Evolutionary conservation across 139 green algal genomes (phyloP).

Genomic region (Micromonas commoda): DNA sequence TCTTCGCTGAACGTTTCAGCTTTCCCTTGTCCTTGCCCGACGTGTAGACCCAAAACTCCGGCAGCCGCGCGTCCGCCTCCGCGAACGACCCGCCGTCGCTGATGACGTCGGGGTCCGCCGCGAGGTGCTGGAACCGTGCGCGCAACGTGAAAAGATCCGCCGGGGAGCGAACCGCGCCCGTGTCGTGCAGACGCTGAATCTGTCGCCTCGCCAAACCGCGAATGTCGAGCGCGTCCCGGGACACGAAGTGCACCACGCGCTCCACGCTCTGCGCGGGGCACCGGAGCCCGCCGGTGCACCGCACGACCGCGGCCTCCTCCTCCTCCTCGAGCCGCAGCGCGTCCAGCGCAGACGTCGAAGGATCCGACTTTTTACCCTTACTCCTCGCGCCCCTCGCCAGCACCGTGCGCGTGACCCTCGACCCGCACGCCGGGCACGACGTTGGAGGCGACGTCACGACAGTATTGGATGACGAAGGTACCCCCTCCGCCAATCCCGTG

Average conservation of each 20-base stretch:
- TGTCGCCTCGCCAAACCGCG: background rate
- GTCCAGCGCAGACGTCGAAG: too few species aligned
- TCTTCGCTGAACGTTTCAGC: background rate
- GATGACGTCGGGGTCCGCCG: background rate
- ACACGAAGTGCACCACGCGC: conserved; percentile 6
- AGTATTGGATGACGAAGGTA: background rate
- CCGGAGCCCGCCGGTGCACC: conserved; percentile 5
- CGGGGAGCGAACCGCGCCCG: background rate
- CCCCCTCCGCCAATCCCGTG: background rate
- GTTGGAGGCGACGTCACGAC: background rate
- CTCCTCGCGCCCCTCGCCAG: too few species aligned
- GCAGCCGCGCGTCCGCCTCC: background rate
- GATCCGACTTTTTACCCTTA: too few species aligned
- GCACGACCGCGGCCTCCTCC: conserved; percentile 6
- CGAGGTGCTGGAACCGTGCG: background rate
- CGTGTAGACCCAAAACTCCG: background rate
- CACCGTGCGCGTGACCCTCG: background rate
- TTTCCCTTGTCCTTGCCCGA: background rate
- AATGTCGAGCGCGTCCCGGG: conserved; percentile 9
- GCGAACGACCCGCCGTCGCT: background rate
- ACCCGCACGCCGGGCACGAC: background rate
- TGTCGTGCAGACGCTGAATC: background rate
- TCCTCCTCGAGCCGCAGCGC: too few species aligned
- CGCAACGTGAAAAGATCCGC: conserved; percentile 16
- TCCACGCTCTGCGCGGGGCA: conserved; percentile 13